Evolutionary conservation across 78 protist genomes (phyloP).

Genomic region (Dictyostelium capitatum): DNA sequence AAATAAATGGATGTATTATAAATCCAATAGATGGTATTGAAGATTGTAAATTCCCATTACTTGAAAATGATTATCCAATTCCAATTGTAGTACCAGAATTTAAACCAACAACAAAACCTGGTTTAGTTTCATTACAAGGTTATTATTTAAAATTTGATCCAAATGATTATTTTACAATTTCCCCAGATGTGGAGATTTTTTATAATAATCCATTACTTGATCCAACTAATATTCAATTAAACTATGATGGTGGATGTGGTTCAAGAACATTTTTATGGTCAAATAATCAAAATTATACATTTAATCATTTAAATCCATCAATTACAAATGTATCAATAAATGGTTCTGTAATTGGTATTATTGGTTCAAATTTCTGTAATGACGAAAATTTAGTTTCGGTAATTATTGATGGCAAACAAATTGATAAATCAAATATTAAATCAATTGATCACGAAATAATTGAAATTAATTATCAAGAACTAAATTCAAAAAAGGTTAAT

Average conservation of each 20-base stretch:
- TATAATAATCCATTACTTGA: background rate
- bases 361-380: background rate
- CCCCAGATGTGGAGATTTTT: background rate
- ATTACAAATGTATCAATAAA: background rate
- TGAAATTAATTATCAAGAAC: background rate
- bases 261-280: background rate
- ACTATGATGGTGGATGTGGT: slow-evolving; percentile 2
- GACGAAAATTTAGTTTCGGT: background rate
- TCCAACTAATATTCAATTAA: background rate
- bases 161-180: background rate
- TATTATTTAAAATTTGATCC: background rate
- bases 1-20: background rate
- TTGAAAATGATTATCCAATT: background rate
- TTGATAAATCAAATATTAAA: background rate
- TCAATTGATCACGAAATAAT: background rate
- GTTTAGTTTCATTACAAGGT: background rate
- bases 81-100: background rate
- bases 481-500: background rate
- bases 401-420: background rate
- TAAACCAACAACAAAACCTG: background rate
- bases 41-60: background rate
- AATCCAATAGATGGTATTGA: background rate
- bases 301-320: background rate
- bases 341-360: background rate
- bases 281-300: background rate